Percentiles rank a stretch among this genome's conserved stretches.
phyloP scores from a whole-genome alignment of 768 basidiomycete genomes.

The Rhodosporidiobolus sp. region DNA sequence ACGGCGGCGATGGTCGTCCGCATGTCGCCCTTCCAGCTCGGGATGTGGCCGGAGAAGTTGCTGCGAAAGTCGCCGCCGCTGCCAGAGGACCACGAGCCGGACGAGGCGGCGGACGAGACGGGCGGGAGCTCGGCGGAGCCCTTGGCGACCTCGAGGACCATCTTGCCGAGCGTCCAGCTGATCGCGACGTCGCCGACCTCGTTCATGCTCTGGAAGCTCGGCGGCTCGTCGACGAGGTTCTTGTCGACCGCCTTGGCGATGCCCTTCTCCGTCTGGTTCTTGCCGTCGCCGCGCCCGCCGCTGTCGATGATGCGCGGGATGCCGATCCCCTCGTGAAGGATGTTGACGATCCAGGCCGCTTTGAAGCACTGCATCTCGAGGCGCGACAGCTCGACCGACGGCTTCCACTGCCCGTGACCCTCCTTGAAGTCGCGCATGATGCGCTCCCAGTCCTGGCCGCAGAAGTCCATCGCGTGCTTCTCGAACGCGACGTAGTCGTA shows the following conservation, averaged over 20 bases:
- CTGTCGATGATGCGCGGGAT: slow-evolving; percentile 83
- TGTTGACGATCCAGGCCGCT: slow-evolving; percentile 95
- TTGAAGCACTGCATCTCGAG: slow-evolving; percentile 99
- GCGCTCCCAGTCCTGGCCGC: slow-evolving; percentile 70
- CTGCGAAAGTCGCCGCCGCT: not conserved
- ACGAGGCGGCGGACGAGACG: not conserved
- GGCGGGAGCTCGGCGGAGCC: slow-evolving; percentile 23
- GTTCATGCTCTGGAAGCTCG: slow-evolving; percentile 85
- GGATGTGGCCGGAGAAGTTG: slow-evolving; percentile 35
- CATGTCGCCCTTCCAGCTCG: slow-evolving; percentile 20
- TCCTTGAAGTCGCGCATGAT: slow-evolving; percentile 66
- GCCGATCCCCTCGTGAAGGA: slow-evolving; percentile 92
- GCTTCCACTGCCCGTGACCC: slow-evolving; percentile 57
- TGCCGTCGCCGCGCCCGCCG: slow-evolving; percentile 60
- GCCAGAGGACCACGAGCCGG: not conserved
- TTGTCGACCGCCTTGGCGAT: slow-evolving; percentile 73
- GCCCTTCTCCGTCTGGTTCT: slow-evolving; percentile 59
- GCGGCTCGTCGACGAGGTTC: slow-evolving; percentile 57
- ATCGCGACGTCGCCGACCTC: slow-evolving; percentile 89
- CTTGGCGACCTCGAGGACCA: slow-evolving; percentile 81
- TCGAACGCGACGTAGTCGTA: slow-evolving; percentile 98
- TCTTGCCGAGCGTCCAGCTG: slow-evolving; percentile 97
- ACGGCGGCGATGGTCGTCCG: slow-evolving; percentile 27
- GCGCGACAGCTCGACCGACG: slow-evolving; percentile 74
- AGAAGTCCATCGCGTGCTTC: slow-evolving; percentile 82